Base-by-base conservation (phyloP, 1,139 yeast species). In the Nakaseomyces kungkrabaensis region DNA sequence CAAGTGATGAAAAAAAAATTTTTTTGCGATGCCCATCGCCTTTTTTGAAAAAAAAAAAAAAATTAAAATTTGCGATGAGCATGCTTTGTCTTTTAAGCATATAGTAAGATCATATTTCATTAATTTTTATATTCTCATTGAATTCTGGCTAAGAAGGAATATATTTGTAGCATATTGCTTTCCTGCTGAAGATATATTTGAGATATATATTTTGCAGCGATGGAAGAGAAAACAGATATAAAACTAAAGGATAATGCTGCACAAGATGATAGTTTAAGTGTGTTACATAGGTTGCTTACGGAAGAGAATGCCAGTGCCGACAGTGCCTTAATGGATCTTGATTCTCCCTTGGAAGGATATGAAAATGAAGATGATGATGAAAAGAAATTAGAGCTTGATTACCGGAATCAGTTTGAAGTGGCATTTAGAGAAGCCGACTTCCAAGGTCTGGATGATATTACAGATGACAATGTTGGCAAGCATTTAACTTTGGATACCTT, bases 371-470 rank as follows among this genome's bases (percentile, higher is more conserved):
- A 29, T n/a, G 33, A 29, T 2, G 34, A 41, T 8, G 33, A 9
- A 10, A 29, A 29, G 25, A 29, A 41, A 29, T 17, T 41, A 27
- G 44, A 41, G n/a, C 33, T 27, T 27, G 44, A 41, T 41, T 41
- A 41, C 44, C 44, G 44, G 44, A 41, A 41, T 41, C 44, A 41
- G 44, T 41, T 41, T 25, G 44, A 41, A 13, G 25, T 41, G 7
- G 44, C 44, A 2, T 41, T 27, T 25, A 27, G 34, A 41, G 44
- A 41, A 17, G 34, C 33, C 5, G 25, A 13, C 25, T 41, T 41
- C 25, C 34, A 41, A 41, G 34, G 34, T 7, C n/a, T 27, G 4
- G 44, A 41, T n/a, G 44, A 41, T 6, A n/a, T 41, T 5, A 27
- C 34, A 13, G 44, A 27, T n/a, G 44, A 41, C 4, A n/a, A 34